Conservation (phyloP, 192 early-diverging fungal species). For the Podochytrium sp. region DNA sequence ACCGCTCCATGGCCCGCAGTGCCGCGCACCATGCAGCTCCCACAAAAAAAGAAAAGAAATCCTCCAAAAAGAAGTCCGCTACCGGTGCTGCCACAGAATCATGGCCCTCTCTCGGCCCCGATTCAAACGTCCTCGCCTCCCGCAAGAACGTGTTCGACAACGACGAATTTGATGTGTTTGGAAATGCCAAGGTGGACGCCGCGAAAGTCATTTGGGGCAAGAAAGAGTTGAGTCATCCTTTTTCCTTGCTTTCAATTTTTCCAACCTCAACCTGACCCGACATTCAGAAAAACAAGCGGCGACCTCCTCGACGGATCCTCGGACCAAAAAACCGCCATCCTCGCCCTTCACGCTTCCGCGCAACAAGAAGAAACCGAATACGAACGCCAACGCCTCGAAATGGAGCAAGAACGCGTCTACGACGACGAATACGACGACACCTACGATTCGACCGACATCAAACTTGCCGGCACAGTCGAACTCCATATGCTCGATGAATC, state of each 20-base stretch:
- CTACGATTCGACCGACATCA: conserved; percentile 76
- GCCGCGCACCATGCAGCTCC: not conserved
- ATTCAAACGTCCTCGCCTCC: conserved; percentile 45
- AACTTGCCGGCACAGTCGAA: conserved; percentile 58
- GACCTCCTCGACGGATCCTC: not conserved
- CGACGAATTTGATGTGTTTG: conserved; percentile 92
- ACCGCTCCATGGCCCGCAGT: conserved; percentile 35
- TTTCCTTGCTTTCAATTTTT: not conserved
- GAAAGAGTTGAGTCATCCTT: conserved; percentile 57
- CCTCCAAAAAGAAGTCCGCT: not conserved
- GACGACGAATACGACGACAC: conserved; percentile 81
- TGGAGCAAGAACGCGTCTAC: conserved; percentile 60
- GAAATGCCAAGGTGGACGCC: conserved; percentile 59
- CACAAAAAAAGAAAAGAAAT: not conserved
- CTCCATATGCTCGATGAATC: conserved; percentile 58
- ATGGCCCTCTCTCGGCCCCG: not conserved
- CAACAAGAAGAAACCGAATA: conserved; percentile 47
- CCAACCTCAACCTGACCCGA: not conserved
- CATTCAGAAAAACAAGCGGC: not conserved
- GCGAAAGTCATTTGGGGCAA: conserved; percentile 76
- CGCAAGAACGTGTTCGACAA: conserved; percentile 89
- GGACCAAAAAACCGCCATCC: conserved; percentile 31
- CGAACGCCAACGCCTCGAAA: not conserved
- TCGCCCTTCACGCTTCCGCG: conserved; percentile 33
- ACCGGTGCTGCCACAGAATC: not conserved